Evolutionary conservation across 202 grass and related monocot genomes (phyloP).

Genomic region (Saccharum hybrid): DNA sequence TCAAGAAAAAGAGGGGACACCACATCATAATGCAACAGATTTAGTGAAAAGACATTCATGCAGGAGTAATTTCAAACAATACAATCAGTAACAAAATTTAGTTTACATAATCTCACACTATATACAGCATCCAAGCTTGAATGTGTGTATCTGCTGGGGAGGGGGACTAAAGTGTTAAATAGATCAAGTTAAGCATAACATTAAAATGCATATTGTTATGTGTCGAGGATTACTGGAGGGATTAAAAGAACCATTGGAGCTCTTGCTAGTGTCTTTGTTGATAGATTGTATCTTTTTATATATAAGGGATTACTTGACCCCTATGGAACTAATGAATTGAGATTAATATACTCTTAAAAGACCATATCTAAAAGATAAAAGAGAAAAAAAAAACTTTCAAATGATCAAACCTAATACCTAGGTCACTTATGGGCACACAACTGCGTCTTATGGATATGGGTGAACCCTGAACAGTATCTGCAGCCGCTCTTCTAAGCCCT

Average conservation of each 20-base stretch:
- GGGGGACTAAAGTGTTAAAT: not conserved
- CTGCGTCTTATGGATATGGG: not conserved
- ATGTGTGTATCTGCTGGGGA: not conserved
- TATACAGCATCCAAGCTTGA: not conserved
- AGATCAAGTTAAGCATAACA: not conserved
- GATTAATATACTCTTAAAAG: not conserved
- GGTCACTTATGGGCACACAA: not conserved
- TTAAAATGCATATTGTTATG: not conserved
- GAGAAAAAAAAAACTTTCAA: not conserved
- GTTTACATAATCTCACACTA: not conserved
- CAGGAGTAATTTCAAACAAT: not conserved
- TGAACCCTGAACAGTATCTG: not conserved
- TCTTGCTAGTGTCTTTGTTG: no score
- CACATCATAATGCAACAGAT: not conserved
- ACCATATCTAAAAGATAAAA: not conserved
- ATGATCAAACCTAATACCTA: not conserved
- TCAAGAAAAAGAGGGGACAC: constrained; percentile 36
- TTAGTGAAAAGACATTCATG: constrained; percentile 1
- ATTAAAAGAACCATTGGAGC: no score
- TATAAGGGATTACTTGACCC: no score
- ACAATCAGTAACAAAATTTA: not conserved
- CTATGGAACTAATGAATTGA: no score
- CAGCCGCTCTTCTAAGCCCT: not conserved
- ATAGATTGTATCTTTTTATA: no score
- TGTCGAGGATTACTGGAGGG: no score